phyloP scores from a whole-genome alignment of 2,329 filamentous ascomycete genomes.

The Sporothrix pallida region DNA sequence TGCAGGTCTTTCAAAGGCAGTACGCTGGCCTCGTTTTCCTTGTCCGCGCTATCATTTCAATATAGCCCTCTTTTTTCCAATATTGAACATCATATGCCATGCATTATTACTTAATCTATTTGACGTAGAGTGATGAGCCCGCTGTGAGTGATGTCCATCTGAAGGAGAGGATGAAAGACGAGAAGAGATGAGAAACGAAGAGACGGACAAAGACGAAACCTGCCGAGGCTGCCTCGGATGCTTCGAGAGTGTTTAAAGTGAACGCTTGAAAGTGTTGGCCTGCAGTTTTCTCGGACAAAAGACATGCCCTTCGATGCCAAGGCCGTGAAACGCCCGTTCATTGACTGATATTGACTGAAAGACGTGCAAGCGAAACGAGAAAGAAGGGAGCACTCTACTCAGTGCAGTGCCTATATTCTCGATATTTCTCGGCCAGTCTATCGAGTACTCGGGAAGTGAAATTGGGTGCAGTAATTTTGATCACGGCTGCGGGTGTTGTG shows the following conservation, averaged over 20 bases:
- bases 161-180: neutral
- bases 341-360: neutral
- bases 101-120: constrained; percentile 22
- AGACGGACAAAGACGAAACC: neutral
- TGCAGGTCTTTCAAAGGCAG: too few species aligned
- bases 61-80: neutral
- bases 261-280: too few species aligned
- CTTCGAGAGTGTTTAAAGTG: too few species aligned
- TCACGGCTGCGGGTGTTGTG: constrained; percentile 17
- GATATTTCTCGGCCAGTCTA: too few species aligned
- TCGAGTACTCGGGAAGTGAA: too few species aligned
- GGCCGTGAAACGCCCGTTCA: constrained; percentile 2
- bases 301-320: constrained; percentile 20
- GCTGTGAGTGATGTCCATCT: neutral
- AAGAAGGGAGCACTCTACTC: constrained; percentile 29
- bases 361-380: constrained; percentile 13
- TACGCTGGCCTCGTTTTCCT: neutral
- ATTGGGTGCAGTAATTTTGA: neutral
- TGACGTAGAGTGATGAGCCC: constrained; percentile 16
- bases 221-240: too few species aligned
- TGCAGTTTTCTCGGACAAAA: neutral
- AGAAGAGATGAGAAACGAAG: neutral
- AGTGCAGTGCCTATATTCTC: neutral
- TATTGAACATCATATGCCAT: constrained; percentile 18
- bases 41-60: neutral